Conservation (phyloP, 2,329 filamentous ascomycete species). For the Tothia fuscella region DNA sequence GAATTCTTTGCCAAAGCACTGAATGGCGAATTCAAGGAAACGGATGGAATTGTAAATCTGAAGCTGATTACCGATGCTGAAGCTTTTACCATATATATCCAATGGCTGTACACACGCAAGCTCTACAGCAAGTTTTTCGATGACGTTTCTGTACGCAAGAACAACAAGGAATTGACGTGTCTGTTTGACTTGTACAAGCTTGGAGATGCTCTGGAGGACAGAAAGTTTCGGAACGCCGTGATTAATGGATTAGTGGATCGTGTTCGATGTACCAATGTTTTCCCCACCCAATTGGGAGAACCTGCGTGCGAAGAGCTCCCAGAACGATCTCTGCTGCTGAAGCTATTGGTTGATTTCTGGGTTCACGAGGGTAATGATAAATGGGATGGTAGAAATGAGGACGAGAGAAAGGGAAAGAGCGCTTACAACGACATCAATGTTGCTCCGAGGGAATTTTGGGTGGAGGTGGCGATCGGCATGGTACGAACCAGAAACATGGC, state of each 20-base stretch:
- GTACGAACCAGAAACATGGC: too few relatives aligned
- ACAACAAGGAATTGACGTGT: not conserved
- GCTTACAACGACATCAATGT: too few relatives aligned
- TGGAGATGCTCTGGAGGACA: not conserved
- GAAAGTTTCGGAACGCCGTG: not conserved
- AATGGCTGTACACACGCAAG: slow-evolving; percentile 1
- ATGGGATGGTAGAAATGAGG: not conserved
- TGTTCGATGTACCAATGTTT: not conserved
- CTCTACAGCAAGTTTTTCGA: too few relatives aligned
- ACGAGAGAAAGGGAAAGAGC: not conserved
- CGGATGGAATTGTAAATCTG: not conserved
- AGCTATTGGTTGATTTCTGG: not conserved
- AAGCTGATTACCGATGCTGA: not conserved
- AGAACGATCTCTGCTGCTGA: not conserved
- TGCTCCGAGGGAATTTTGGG: slow-evolving; percentile 1
- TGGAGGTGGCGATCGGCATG: too few relatives aligned
- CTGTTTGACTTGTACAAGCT: not conserved
- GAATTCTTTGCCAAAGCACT: slow-evolving; percentile 1
- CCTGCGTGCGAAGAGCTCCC: not conserved
- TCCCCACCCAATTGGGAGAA: not conserved
- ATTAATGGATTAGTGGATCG: not conserved
- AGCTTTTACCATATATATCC: not conserved
- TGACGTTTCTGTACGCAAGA: not conserved
- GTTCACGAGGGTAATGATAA: not conserved
- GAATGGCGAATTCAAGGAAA: not conserved